Conservation (phyloP, 2,329 filamentous ascomycete species). For the Aureobasidium sp. region DNA sequence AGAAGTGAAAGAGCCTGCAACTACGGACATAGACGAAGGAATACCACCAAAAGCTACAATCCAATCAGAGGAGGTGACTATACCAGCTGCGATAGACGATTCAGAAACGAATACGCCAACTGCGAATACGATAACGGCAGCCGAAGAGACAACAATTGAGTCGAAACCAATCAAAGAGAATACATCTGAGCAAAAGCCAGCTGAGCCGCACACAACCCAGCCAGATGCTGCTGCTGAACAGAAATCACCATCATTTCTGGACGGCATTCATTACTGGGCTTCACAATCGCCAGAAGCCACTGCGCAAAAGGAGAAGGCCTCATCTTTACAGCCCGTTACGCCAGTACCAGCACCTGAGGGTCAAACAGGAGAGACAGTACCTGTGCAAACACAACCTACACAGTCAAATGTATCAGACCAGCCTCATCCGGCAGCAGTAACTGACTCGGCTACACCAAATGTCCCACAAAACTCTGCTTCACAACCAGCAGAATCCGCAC, state of each 20-base stretch:
- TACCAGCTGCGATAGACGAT: neutral
- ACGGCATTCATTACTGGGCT: constrained; percentile 31
- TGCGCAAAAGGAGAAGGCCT: constrained; percentile 10
- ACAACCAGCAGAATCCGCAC: neutral
- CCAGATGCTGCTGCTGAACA: constrained; percentile 18
- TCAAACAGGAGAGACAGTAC: constrained; percentile 11
- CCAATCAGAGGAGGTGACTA: neutral
- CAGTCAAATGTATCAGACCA: constrained; percentile 5
- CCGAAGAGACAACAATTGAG: neutral
- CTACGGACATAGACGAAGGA: neutral
- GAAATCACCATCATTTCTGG: constrained; percentile 27
- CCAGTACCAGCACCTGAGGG: neutral
- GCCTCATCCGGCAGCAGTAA: neutral
- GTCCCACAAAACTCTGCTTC: constrained; percentile 2
- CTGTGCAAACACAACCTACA: neutral
- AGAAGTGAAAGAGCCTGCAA: neutral
- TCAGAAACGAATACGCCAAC: neutral
- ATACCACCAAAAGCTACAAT: neutral
- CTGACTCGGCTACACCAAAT: constrained; percentile 12
- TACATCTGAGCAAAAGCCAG: neutral
- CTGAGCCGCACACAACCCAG: neutral
- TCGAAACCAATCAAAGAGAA: neutral
- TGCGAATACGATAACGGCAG: too few relatives aligned
- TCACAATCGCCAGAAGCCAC: constrained; percentile 11
- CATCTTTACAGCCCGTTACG: neutral